Conservation (phyloP, 2,329 filamentous ascomycete species). For the Fusarium anthophilum region DNA sequence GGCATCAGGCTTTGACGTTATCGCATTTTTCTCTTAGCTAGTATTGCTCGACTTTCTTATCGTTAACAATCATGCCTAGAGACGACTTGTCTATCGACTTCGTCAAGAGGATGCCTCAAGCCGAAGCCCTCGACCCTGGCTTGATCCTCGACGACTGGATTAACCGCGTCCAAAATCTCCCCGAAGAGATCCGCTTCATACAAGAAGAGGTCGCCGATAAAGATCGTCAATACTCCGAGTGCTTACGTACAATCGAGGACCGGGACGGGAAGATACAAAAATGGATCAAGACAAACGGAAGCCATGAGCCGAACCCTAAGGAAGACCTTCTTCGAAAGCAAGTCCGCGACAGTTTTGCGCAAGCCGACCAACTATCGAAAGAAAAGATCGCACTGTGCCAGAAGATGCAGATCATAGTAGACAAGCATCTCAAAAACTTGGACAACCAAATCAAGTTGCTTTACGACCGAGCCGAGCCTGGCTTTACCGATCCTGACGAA, state of each 20-base stretch:
- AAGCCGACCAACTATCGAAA: conserved; percentile 74
- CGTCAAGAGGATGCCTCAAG: conserved; percentile 71
- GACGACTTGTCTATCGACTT: conserved; percentile 78
- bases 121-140: conserved; percentile 70
- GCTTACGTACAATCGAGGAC: conserved; percentile 73
- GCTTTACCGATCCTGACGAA: conserved; percentile 70
- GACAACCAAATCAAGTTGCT: conserved; percentile 71
- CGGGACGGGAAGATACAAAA: conserved; percentile 81
- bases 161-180: conserved; percentile 78
- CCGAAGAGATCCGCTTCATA: conserved; percentile 83
- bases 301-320: conserved; percentile 77
- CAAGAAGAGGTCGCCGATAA: conserved; percentile 86
- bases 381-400: conserved; percentile 78
- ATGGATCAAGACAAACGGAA: conserved; percentile 81
- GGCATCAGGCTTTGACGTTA: conserved; percentile 28
- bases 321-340: conserved; percentile 74
- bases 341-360: conserved; percentile 74
- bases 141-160: conserved; percentile 83
- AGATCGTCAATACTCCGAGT: conserved; percentile 76
- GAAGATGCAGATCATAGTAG: conserved; percentile 68
- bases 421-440: conserved; percentile 70
- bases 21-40: conserved; percentile 34
- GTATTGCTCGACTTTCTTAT: conserved; percentile 41
- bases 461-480: conserved; percentile 68
- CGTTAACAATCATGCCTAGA: conserved; percentile 76